Percentiles rank a stretch among this genome's conserved stretches.
Evolutionary conservation across 768 basidiomycete species (phyloP).

Genomic region (Trametes maxima): DNA sequence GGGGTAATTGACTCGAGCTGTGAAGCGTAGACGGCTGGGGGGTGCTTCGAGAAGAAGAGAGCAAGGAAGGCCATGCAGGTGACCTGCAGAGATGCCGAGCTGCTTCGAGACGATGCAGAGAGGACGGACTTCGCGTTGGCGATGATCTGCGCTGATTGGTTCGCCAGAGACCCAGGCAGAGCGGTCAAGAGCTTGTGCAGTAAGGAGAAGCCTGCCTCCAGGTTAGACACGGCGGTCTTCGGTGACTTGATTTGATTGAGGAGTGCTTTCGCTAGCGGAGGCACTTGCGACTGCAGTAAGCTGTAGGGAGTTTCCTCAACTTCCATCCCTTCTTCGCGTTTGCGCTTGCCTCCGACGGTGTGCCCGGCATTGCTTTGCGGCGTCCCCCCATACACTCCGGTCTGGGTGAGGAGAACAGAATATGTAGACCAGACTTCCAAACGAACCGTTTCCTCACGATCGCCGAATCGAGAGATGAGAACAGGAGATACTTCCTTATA

Average conservation of each 20-base stretch:
- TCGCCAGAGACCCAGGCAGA: conserved; percentile 80
- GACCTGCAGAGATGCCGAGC: conserved; percentile 80
- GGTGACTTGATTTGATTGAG: conserved; percentile 83
- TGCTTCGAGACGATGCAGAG: conserved; percentile 68
- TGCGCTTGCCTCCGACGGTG: conserved; percentile 65
- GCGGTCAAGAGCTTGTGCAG: conserved; percentile 76
- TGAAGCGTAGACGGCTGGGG: conserved; percentile 56
- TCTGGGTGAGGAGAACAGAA: conserved; percentile 79
- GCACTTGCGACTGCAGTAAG: conserved; percentile 75
- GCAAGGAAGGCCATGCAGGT: conserved; percentile 85
- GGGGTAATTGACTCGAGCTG: conserved; percentile 72
- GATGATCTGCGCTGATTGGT: conserved; percentile 64
- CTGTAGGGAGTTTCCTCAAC: conserved; percentile 73
- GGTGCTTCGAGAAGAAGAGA: conserved; percentile 77
- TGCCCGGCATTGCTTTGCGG: conserved; percentile 51
- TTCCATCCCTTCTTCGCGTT: conserved; percentile 76
- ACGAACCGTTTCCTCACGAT: conserved; percentile 93
- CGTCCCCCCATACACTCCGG: conserved; percentile 72
- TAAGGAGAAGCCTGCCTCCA: conserved; percentile 86
- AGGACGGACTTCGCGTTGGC: conserved; percentile 66
- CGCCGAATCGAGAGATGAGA: conserved; percentile 88
- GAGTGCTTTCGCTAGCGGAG: conserved; percentile 75
- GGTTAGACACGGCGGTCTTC: conserved; percentile 73
- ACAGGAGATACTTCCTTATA: conserved; percentile 87
- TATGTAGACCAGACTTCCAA: conserved; percentile 93